phyloP scores from a whole-genome alignment of 345 rosid species.

The Anacardium occidentale region DNA sequence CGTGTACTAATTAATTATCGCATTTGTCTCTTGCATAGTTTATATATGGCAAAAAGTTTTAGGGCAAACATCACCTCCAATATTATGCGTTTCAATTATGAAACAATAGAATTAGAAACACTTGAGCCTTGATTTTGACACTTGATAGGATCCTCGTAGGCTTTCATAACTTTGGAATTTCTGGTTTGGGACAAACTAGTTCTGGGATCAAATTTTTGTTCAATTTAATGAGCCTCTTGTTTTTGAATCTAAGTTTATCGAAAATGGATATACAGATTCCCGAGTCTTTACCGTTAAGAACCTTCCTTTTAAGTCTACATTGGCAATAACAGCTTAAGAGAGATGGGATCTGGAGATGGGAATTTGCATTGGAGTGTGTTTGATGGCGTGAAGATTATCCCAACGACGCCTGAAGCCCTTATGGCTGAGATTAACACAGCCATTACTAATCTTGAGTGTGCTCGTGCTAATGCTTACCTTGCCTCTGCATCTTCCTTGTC shows the following conservation, averaged over 20 bases:
- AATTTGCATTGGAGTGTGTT: constrained; percentile 43
- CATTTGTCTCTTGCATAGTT: not conserved
- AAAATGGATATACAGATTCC: not conserved
- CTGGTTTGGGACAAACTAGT: not conserved
- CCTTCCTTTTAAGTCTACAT: not conserved
- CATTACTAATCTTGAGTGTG: constrained; percentile 49
- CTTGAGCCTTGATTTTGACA: constrained; percentile 1
- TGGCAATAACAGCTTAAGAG: constrained; percentile 4
- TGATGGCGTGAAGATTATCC: constrained; percentile 43
- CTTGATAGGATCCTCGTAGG: constrained; percentile 1
- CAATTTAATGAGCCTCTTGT: not conserved
- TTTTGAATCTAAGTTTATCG: not conserved
- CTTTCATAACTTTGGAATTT: not conserved
- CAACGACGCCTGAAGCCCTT: constrained; percentile 54
- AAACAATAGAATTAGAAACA: not conserved
- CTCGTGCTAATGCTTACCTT: constrained; percentile 43
- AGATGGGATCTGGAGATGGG: constrained; percentile 47
- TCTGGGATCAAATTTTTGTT: not conserved
- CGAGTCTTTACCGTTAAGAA: not conserved
- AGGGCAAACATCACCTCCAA: not conserved
- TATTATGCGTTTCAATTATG: not conserved
- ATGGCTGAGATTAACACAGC: constrained; percentile 66
- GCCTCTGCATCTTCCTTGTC: constrained; percentile 32
- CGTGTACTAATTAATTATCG: not conserved
- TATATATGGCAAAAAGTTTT: not conserved